A percentile compares a stretch with the other conserved stretches of the same genome.
Evolutionary conservation across 2,329 filamentous ascomycete species (phyloP).

Genomic region (Decorospora gaudefroyi): DNA sequence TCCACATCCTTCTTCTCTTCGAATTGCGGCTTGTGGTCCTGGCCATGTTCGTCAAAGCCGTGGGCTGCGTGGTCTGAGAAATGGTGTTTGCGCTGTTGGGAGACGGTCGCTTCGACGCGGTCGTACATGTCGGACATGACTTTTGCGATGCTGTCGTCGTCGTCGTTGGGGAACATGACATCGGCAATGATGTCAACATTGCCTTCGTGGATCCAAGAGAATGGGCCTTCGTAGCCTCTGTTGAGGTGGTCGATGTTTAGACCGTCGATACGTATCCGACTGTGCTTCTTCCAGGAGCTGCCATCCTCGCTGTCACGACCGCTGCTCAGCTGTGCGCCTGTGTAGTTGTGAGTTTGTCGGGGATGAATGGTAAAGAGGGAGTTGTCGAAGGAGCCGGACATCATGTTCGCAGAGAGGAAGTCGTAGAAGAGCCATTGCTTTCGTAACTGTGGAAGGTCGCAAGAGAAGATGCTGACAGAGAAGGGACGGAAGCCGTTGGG

Average conservation of each 20-base stretch:
- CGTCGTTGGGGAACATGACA: slow-evolving; percentile 88
- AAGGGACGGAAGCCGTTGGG: slow-evolving; percentile 91
- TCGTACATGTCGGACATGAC: slow-evolving; percentile 98
- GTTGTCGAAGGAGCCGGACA: slow-evolving; percentile 93
- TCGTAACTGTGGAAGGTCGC: slow-evolving; percentile 86
- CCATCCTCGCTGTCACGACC: slow-evolving; percentile 65
- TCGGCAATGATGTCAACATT: slow-evolving; percentile 97
- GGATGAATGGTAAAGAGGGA: slow-evolving; percentile 98
- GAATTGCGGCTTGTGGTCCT: slow-evolving; percentile 21
- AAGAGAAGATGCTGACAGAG: slow-evolving; percentile 92
- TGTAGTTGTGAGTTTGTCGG: slow-evolving; percentile 81
- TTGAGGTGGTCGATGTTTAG: slow-evolving; percentile 96
- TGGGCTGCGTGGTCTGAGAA: slow-evolving; percentile 44
- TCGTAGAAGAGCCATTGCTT: slow-evolving; percentile 99
- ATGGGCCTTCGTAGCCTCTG: slow-evolving; percentile 86
- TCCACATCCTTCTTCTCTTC: slow-evolving; percentile 54
- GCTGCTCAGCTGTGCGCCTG: slow-evolving; percentile 64
- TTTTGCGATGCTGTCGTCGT: slow-evolving; percentile 85
- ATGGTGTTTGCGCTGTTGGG: slow-evolving; percentile 65
- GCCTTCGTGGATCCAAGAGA: slow-evolving; percentile 97
- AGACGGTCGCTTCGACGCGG: slow-evolving; percentile 89
- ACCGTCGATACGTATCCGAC: slow-evolving; percentile 86
- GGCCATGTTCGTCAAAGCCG: slow-evolving; percentile 32
- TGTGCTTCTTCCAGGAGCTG: slow-evolving; percentile 91
- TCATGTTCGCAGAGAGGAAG: slow-evolving; percentile 90